phyloP scores from a whole-genome alignment of 139 green algal genomes.

The Edaphochlamys debaryana region DNA sequence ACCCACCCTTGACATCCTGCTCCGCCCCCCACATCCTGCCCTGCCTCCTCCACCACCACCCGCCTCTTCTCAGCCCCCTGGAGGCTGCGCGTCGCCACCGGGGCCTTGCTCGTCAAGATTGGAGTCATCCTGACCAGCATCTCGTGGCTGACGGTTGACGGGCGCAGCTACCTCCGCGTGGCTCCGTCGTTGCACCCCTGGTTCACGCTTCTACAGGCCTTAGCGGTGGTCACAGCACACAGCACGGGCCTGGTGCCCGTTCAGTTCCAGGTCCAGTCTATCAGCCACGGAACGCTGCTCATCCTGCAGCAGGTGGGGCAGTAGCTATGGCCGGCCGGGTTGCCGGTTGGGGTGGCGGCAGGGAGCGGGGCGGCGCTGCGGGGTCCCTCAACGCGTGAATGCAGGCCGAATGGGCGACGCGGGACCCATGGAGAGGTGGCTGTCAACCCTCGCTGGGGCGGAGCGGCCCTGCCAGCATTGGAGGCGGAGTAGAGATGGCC shows the following conservation, averaged over 20 bases:
- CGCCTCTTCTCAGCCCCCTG: no score
- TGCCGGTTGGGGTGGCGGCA: background rate
- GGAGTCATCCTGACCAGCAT: background rate
- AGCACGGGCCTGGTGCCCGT: conserved; percentile 15
- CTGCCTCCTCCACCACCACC: background rate
- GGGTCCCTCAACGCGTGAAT: background rate
- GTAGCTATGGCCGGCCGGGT: no score
- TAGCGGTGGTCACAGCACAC: background rate
- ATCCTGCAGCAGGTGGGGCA: conserved; percentile 34
- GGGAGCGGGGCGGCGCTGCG: background rate
- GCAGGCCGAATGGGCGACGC: background rate
- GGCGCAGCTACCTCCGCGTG: background rate
- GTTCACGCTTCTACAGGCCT: background rate
- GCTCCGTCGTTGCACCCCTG: background rate
- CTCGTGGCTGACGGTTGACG: background rate
- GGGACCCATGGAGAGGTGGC: no score
- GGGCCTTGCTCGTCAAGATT: background rate
- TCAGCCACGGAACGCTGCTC: background rate
- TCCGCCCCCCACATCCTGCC: no score
- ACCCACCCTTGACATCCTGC: no score
- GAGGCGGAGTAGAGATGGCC: no score
- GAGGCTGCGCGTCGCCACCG: background rate
- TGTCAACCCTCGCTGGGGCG: no score
- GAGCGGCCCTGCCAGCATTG: no score
- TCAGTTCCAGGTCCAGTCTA: conserved; percentile 31